A percentile compares a stretch with the other conserved stretches of the same genome.
Conservation (phyloP, 495 filamentous ascomycete genomes). For the Rhypophila decipiens region DNA sequence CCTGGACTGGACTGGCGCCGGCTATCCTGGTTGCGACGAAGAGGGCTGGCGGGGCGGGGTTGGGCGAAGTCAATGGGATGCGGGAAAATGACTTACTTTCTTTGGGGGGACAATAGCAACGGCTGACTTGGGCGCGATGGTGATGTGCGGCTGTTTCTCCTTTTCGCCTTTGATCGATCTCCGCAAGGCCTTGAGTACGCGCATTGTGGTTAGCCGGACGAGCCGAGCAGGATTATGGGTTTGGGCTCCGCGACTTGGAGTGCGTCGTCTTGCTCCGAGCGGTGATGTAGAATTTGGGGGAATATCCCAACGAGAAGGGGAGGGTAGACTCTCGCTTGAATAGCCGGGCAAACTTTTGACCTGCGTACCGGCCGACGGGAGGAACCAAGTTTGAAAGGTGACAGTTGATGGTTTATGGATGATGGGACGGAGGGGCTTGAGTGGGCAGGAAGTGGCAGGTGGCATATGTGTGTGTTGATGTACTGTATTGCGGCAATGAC, state of each 20-base stretch:
- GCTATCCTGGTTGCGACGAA: neutral
- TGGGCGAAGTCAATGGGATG: neutral
- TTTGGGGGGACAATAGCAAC: constrained; percentile 93
- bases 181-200: constrained; percentile 61
- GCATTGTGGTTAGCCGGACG: constrained; percentile 32
- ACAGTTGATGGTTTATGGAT: no score
- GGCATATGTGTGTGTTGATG: neutral
- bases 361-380: no score
- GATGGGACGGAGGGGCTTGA: constrained; percentile 5
- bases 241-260: no score
- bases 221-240: neutral
- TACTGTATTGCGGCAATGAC: constrained; percentile 25
- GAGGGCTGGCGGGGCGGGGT: neutral
- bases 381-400: neutral
- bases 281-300: no score
- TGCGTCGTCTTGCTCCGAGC: neutral
- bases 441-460: constrained; percentile 5
- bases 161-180: constrained; percentile 86
- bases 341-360: no score
- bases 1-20: no score
- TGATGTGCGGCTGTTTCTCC: constrained; percentile 70
- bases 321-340: no score
- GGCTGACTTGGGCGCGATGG: constrained; percentile 88
- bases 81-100: constrained; percentile 58
- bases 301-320: no score